Evolutionary conservation across 305 asterid species (phyloP).

Genomic region (Coffea humblotiana): DNA sequence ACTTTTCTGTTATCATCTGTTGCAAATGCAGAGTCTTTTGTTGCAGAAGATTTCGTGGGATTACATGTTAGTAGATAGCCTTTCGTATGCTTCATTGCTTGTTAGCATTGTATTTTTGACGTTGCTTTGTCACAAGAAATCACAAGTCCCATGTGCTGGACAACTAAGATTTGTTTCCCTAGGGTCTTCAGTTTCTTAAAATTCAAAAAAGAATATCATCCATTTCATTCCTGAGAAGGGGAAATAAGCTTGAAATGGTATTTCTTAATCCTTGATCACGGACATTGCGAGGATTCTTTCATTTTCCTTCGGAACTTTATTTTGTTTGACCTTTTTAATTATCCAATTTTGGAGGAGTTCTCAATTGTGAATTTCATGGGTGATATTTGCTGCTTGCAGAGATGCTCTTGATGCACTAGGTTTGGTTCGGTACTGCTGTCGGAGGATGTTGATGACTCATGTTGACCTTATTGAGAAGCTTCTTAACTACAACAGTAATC

Average conservation of each 20-base stretch:
- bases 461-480: constrained; percentile 94
- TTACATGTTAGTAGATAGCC: background rate
- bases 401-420: constrained; percentile 80
- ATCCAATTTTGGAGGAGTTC: background rate
- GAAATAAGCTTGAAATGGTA: too few species aligned
- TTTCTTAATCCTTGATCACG: too few species aligned
- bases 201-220: background rate
- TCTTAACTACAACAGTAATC: constrained; percentile 75
- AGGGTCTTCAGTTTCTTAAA: too few species aligned
- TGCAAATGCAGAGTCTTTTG: too few species aligned
- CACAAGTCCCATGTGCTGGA: too few species aligned
- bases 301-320: background rate
- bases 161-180: background rate
- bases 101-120: background rate
- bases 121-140: background rate
- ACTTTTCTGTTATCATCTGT: too few species aligned
- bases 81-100: background rate
- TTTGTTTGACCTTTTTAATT: background rate
- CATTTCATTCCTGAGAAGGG: background rate
- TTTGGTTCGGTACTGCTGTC: constrained; percentile 84
- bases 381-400: constrained; percentile 29
- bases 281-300: background rate
- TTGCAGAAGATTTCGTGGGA: background rate
- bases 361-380: background rate
- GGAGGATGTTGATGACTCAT: constrained; percentile 91